These are phyloP conservation scores for Saccharomycopsis fibuligera DNA, from an alignment of 805 yeast genomes.

Conservation along the genomic window DNA sequence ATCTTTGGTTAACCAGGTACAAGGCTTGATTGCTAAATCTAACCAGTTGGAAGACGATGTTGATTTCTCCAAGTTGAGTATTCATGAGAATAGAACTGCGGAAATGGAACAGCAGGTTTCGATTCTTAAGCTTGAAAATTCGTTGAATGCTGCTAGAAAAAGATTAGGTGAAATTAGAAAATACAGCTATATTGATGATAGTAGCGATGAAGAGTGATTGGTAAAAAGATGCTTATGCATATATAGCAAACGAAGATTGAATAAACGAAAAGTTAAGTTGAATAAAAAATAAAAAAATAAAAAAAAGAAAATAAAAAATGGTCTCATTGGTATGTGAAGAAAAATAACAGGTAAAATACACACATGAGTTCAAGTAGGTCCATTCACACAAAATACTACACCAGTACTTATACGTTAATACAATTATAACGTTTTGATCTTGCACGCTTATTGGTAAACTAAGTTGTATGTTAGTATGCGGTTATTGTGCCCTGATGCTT, in stretches of 20 bases:
- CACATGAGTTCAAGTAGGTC: too few relatives aligned
- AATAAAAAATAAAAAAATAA: too few relatives aligned
- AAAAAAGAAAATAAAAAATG: too few relatives aligned
- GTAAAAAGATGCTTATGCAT: too few relatives aligned
- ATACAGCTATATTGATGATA: constrained; percentile 62
- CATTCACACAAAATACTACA: too few relatives aligned
- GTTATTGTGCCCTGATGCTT: neutral
- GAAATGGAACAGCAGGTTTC: constrained; percentile 94
- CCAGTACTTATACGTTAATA: too few relatives aligned
- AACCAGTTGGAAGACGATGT: constrained; percentile 33
- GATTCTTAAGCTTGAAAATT: constrained; percentile 74
- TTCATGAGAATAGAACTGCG: constrained; percentile 75
- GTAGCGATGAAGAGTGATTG: constrained; percentile 45
- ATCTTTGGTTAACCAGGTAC: constrained; percentile 63
- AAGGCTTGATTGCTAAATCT: constrained; percentile 41
- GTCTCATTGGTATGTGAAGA: too few relatives aligned
- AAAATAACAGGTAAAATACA: too few relatives aligned
- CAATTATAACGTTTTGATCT: neutral
- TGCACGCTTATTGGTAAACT: constrained; percentile 1
- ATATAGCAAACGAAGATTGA: too few relatives aligned
- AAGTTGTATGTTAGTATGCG: neutral
- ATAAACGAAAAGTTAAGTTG: too few relatives aligned
- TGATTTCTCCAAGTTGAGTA: constrained; percentile 62
- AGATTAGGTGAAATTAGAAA: constrained; percentile 80
- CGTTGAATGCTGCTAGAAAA: constrained; percentile 65